Conservation (phyloP, 495 filamentous ascomycete genomes). For the Staphylotrichum tortipilum region DNA sequence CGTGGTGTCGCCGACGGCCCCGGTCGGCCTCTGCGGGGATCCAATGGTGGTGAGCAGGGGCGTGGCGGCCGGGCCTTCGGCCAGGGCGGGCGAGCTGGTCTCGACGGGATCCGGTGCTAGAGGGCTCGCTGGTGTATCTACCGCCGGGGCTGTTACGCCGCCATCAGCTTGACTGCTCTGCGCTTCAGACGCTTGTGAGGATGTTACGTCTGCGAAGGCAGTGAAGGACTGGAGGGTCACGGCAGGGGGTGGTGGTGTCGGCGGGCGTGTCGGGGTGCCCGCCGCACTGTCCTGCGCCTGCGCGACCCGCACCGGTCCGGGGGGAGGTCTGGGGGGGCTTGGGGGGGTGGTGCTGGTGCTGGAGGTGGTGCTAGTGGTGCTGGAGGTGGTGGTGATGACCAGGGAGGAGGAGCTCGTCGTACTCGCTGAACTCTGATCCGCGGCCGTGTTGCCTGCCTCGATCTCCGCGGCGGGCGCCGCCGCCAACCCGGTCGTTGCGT, state of each 20-base stretch:
- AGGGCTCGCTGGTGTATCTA: slow-evolving; percentile 11
- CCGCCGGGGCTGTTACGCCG: slow-evolving; percentile 23
- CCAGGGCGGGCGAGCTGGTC: slow-evolving; percentile 11
- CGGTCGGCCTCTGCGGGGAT: slow-evolving; percentile 10
- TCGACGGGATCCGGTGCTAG: slow-evolving; percentile 9
- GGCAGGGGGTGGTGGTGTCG: slow-evolving; percentile 12
- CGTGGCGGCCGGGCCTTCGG: slow-evolving; percentile 9
- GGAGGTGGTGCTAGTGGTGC: not conserved
- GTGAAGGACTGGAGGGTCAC: slow-evolving; percentile 20
- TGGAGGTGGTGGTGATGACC: slow-evolving; percentile 8
- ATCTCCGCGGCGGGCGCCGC: slow-evolving; percentile 6
- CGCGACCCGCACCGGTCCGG: slow-evolving; percentile 8
- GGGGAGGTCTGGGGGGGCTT: too few relatives aligned
- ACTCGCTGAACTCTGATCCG: slow-evolving; percentile 20
- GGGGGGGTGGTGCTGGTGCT: slow-evolving; percentile 3
- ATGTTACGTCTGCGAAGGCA: slow-evolving; percentile 13
- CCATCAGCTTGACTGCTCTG: slow-evolving; percentile 28
- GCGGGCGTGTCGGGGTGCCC: not conserved
- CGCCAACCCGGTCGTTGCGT: slow-evolving; percentile 7
- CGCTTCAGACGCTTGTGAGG: slow-evolving; percentile 15
- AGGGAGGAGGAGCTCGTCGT: slow-evolving; percentile 28
- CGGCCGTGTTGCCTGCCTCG: slow-evolving; percentile 7
- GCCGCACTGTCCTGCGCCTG: slow-evolving; percentile 10
- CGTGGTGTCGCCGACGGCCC: slow-evolving; percentile 9
- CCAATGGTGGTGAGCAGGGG: slow-evolving; percentile 18